Base-by-base conservation (phyloP, 208 protist species). In the Novymonas esmeraldas region DNA sequence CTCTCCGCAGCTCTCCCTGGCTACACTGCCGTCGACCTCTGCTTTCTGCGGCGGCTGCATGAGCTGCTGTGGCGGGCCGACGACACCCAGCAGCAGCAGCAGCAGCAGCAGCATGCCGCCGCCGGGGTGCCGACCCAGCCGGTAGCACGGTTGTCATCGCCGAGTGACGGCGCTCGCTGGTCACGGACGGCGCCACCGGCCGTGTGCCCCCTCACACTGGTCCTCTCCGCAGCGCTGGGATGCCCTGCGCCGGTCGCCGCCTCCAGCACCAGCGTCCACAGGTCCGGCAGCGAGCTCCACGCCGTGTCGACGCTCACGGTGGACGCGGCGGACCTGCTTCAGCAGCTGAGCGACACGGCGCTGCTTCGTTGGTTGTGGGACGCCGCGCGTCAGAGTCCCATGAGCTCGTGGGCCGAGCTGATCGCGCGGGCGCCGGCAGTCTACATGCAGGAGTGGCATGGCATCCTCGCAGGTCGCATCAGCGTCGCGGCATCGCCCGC, bases 331-430 rank as follows among this genome's bases (percentile, higher is more conserved):
- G 61, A 64, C 18, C 46, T 75, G 31, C 64, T 75, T 28, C 14
- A 56, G 6, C 42, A 42, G n/a, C 31, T 75, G 6, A 31, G 28
- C 33, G 38, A 18, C 31, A 61, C 70, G 14, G 7, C 54, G 36
- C 26, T 75, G n/a, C 14, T 69, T 14, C n/a, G 42, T 42, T 75
- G 70, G 70, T 29, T 75, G 70, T 52, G 44, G 5, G 55, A 63
- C 18, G 52, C 61, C 22, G 48, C 48, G 13, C 42, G 24, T 26
- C 64, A 64, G 41, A 75, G 70, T 28, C 70, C 70, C 16, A 75
- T 61, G 14, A 69, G 61, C 46, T 44, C 39, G 6, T 75, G 60
- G 61, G 57, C 49, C 26, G 70, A 75, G 22, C 6, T 75, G n/a
- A 13, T 55, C 0, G 46, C 20, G n/a, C 14, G 42, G n/a, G 42